Base-by-base conservation (phyloP, 2,329 filamentous ascomycete species). In the Biscogniauxia sp. region DNA sequence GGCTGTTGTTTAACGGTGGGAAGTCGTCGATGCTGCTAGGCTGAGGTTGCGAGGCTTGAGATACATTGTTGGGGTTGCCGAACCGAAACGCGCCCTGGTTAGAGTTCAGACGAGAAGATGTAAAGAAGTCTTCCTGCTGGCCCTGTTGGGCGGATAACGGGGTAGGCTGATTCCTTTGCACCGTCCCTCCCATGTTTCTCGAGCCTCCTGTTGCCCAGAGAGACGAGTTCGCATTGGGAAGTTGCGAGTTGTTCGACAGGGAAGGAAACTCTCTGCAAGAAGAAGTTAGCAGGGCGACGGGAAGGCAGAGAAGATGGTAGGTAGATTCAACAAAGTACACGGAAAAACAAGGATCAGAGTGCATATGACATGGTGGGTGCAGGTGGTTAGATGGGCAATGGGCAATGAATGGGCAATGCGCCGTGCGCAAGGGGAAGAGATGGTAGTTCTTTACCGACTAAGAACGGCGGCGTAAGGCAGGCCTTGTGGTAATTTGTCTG, bases 231-330 rank as follows among this genome's bases (percentile, higher is more conserved):
- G 79, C 73, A 60, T 74, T 82, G 26, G 80, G 75, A 51, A 85
- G 73, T 68, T 85, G 83, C 52, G 84, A 78, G 64, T 83, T 87
- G 68, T 85, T 87, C 56, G 85, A 88, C 66, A 89, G 74, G 20
- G 86, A 87, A 8, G 87, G 87, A 58, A 89, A 89, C 70, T 89
- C 86, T 62, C 86, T 89, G 62, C 54, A 56, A 61, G 45, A 26
- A 63, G n/a, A 50, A 20, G n/a, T 53, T 32, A 25, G 55, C 20
- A 20, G 45, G 32, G 0, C 37, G 25, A 15, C 3, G 19, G n/a
- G 49, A 54, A 13, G 49, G 13, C 13, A 6, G 37, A n/a, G 17
- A 45, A 45, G 11, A 45, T 45, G 37, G 37, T 45, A 2, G 13
- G 37, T 45, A 17, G 37, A 45, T 17, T 17, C 6, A 11, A 11